Evolutionary conservation across 139 green algal genomes (phyloP), one percentile per base, ranked within the genome.

Genomic region (Chlorella sp.): DNA sequence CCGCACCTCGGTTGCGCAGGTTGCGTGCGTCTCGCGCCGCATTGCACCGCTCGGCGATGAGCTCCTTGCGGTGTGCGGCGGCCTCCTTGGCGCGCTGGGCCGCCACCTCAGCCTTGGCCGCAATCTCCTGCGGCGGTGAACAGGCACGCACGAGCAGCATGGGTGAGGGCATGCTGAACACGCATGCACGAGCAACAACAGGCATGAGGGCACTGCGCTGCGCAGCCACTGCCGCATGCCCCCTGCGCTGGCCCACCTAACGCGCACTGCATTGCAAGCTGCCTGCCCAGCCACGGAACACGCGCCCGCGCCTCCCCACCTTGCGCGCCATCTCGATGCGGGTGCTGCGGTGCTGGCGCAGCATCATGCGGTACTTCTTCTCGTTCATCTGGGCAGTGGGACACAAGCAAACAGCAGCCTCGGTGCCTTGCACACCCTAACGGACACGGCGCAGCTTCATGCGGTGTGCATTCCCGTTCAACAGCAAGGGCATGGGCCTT

Each of bases 361-460:
- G 77, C 80, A 95, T 91, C 73, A 92, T 93, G 48, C 91, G 91
- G 90, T 98, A 98, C 41, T 83, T 62, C 51, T 90, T 84, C 62
- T 98, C 96, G 22, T 82, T 90, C 91, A 98, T 89, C 56, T 81
- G 75, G 16, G 34, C 6, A n/a, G 44, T 0, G 51, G 16, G 51
- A 20, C 51, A 60, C 9, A 24, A 16, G 14, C 16, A n/a, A n/a
- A n/a, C n/a, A n/a, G n/a, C n/a, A n/a, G n/a, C n/a, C n/a, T n/a
- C n/a, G n/a, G n/a, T n/a, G n/a, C n/a, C n/a, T n/a, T n/a, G n/a
- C n/a, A n/a, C n/a, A n/a, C n/a, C n/a, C n/a, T n/a, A n/a, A n/a
- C n/a, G n/a, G n/a, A n/a, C n/a, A n/a, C n/a, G n/a, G n/a, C n/a
- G n/a, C n/a, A n/a, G n/a, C n/a, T n/a, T n/a, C n/a, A n/a, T n/a